Conservation (phyloP, 2,329 filamentous ascomycete species). For the Fusarium sp. region DNA sequence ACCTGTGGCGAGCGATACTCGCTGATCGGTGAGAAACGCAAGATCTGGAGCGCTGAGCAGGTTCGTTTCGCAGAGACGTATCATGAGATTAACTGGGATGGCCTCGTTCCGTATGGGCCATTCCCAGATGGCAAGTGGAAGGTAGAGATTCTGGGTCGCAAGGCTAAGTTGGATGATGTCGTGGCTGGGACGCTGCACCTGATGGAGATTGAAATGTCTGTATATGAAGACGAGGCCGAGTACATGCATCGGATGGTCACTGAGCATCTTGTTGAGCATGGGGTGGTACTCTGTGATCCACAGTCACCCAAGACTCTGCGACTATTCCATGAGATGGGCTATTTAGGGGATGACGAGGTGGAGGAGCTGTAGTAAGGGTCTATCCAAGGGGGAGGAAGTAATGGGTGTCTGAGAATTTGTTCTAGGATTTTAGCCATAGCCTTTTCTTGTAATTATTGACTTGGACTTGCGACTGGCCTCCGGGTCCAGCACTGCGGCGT, state of each 20-base stretch:
- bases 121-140: constrained; percentile 39
- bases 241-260: constrained; percentile 18
- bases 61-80: constrained; percentile 33
- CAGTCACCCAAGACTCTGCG: constrained; percentile 35
- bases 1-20: constrained; percentile 28
- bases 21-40: neutral
- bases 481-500: neutral
- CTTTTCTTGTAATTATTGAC: neutral
- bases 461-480: neutral
- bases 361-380: constrained; percentile 5
- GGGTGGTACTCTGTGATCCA: constrained; percentile 28
- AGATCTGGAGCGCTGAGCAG: constrained; percentile 35
- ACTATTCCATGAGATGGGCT: constrained; percentile 29
- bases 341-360: neutral
- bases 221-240: constrained; percentile 19
- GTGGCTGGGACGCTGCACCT: constrained; percentile 28
- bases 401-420: neutral
- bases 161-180: constrained; percentile 37
- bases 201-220: constrained; percentile 38
- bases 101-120: constrained; percentile 27
- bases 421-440: neutral
- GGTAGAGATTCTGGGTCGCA: constrained; percentile 25
- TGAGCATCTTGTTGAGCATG: constrained; percentile 14
- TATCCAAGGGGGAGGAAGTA: neutral
- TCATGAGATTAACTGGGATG: constrained; percentile 32